phyloP scores from a whole-genome alignment of 129 eudicot species.

The Daucus carota region DNA sequence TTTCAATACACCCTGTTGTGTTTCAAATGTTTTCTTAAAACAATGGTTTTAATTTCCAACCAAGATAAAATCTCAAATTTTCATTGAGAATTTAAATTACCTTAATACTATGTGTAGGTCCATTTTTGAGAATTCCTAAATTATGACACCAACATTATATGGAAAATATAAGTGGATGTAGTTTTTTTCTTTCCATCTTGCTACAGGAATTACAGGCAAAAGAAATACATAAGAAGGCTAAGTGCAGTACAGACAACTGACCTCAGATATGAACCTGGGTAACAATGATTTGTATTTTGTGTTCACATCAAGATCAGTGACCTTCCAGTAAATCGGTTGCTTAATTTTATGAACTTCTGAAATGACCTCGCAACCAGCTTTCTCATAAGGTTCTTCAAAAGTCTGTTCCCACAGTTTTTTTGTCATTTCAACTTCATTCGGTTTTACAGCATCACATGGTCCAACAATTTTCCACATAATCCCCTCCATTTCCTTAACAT shows the following conservation, averaged over 20 bases:
- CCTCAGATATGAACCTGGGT: conserved; percentile 83
- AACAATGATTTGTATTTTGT: conserved; percentile 49
- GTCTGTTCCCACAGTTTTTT: conserved; percentile 68
- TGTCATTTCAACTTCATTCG: conserved; percentile 41
- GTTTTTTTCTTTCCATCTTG: neutral
- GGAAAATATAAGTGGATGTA: neutral
- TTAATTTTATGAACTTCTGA: conserved; percentile 13
- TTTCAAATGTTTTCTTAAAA: too few species aligned
- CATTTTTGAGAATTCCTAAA: neutral
- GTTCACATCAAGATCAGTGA: conserved; percentile 58
- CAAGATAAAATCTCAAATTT: too few species aligned
- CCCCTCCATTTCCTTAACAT: conserved; percentile 68
- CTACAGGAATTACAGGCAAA: neutral
- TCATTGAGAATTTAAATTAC: neutral
- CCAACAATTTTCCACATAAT: conserved; percentile 41
- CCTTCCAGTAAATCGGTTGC: conserved; percentile 58
- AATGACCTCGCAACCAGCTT: conserved; percentile 64
- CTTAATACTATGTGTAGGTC: neutral
- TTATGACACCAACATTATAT: neutral
- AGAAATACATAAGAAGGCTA: neutral
- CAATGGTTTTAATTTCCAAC: too few species aligned
- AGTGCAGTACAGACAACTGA: conserved; percentile 22
- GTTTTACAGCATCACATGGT: conserved; percentile 38
- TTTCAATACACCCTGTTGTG: too few species aligned
- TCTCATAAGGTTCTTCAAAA: conserved; percentile 84